Conservation (phyloP, 1,284 basidiomycete genomes). For the Ganoderma lucidum region DNA sequence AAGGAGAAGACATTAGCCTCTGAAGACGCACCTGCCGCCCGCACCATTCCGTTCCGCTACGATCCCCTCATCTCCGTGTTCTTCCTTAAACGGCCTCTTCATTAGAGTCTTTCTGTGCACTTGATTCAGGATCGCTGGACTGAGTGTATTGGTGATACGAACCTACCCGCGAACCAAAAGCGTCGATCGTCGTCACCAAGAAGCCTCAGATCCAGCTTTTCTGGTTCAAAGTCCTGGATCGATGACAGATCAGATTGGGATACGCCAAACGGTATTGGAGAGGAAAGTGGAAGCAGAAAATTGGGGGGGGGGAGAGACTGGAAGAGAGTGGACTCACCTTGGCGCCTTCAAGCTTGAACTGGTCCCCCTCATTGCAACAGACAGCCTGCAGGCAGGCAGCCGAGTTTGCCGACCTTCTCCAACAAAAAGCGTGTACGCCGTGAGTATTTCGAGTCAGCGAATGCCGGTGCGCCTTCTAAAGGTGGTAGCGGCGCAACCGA, state of each 20-base stretch:
- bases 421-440: not conserved
- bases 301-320: not conserved
- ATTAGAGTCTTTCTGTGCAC: not conserved
- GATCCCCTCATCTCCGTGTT: not conserved
- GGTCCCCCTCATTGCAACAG: not conserved
- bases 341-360: not conserved
- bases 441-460: not conserved
- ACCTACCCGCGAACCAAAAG: not conserved
- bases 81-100: not conserved
- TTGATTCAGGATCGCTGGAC: not conserved
- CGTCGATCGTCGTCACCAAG: not conserved
- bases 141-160: not conserved
- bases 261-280: not conserved
- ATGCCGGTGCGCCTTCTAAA: not conserved
- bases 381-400: not conserved
- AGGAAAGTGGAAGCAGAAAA: not conserved
- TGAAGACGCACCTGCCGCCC: not conserved
- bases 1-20: not conserved
- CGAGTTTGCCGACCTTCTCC: constrained; percentile 6
- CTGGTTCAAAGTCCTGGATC: not conserved
- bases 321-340: not conserved
- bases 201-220: not conserved
- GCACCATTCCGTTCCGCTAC: not conserved
- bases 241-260: not conserved
- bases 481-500: not conserved